These are phyloP conservation scores for Hebeloma cylindrosporum DNA, from an alignment of 768 basidiomycete genomes.

Conservation along the genomic window DNA sequence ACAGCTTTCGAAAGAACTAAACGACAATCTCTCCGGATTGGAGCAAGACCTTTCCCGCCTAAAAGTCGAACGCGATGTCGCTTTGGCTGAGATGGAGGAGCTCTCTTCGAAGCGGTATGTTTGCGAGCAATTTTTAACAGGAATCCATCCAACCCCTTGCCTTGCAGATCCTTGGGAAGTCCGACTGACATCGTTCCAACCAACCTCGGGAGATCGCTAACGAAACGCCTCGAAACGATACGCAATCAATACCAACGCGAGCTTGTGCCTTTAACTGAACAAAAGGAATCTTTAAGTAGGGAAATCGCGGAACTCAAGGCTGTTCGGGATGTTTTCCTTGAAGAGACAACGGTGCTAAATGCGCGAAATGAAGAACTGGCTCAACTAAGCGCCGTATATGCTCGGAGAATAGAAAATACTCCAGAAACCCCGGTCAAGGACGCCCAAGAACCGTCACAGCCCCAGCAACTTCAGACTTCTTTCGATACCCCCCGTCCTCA, in stretches of 20 bases:
- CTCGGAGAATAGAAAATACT: conserved; percentile 69
- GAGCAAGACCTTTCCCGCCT: conserved; percentile 87
- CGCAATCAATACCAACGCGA: conserved; percentile 88
- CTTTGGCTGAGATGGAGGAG: conserved; percentile 92
- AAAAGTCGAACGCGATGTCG: conserved; percentile 87
- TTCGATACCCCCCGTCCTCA: conserved; percentile 30
- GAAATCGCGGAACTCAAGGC: conserved; percentile 88
- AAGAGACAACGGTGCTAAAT: conserved; percentile 89
- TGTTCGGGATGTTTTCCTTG: conserved; percentile 81
- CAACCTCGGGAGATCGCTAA: conserved; percentile 68
- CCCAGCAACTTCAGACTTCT: conserved; percentile 24
- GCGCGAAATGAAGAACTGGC: conserved; percentile 91
- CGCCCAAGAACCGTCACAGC: conserved; percentile 18
- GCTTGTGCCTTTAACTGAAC: conserved; percentile 77
- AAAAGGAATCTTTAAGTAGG: conserved; percentile 74
- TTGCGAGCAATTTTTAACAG: conserved; percentile 1
- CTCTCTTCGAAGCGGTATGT: conserved; percentile 74
- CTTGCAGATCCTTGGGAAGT: conserved; percentile 28
- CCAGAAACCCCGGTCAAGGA: conserved; percentile 36
- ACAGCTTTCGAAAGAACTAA: conserved; percentile 76
- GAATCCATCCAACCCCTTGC: conserved; percentile 6
- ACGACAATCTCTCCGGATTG: conserved; percentile 70
- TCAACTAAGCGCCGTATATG: conserved; percentile 81
- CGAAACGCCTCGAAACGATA: conserved; percentile 82
- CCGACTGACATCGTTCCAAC: conserved; percentile 38